A percentile compares a stretch with the other conserved stretches of the same genome.
phyloP scores from a whole-genome alignment of 306 rosid species.

The Lathyrus sativus region DNA sequence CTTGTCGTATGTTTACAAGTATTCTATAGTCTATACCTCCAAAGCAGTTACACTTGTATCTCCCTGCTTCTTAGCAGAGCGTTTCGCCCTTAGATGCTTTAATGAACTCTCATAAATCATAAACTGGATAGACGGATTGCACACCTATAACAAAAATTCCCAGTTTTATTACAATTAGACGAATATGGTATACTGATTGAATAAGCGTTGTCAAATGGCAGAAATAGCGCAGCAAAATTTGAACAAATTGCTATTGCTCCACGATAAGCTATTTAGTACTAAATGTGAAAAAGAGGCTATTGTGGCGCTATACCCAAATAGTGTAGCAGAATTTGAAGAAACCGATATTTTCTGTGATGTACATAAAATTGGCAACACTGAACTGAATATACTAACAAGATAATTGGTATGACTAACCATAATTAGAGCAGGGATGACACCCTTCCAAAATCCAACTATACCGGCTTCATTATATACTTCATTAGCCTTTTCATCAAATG shows the following conservation, averaged over 20 bases:
- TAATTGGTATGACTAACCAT: constrained; percentile 57
- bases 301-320: background rate
- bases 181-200: constrained; percentile 13
- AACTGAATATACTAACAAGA: constrained; percentile 20
- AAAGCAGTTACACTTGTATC: constrained; percentile 54
- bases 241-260: background rate
- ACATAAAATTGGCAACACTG: background rate
- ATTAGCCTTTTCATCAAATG: constrained; percentile 50
- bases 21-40: constrained; percentile 54
- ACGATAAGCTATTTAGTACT: background rate
- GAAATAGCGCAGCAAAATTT: background rate
- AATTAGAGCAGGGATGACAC: constrained; percentile 79
- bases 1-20: constrained; percentile 24
- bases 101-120: constrained; percentile 76
- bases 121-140: constrained; percentile 88
- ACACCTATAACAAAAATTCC: constrained; percentile 55
- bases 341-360: background rate
- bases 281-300: background rate
- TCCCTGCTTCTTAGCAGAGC: constrained; percentile 53
- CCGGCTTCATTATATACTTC: constrained; percentile 74
- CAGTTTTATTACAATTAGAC: constrained; percentile 7
- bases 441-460: constrained; percentile 81
- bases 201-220: background rate
- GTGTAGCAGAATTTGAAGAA: background rate
- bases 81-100: constrained; percentile 62